Conservation (phyloP, 371 early-diverging fungal genomes). For the Actinomortierella ambigua region DNA sequence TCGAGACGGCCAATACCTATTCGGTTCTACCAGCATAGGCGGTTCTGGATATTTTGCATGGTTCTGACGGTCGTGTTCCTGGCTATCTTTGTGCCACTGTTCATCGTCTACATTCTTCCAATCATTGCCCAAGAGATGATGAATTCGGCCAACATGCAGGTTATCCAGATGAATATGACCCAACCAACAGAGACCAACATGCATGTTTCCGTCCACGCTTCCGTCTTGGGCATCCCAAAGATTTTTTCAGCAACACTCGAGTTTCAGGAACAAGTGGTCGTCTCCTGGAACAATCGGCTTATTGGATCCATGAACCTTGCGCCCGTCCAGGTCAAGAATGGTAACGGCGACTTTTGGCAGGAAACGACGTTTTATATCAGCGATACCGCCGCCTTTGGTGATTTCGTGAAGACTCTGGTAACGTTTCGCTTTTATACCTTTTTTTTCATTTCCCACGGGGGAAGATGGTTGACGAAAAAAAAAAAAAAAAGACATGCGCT, state of each 20-base stretch:
- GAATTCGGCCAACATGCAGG: slow-evolving; percentile 18
- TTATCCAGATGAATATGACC: slow-evolving; percentile 13
- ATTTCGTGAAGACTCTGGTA: slow-evolving; percentile 11
- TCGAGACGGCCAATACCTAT: no score
- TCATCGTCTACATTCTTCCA: slow-evolving; percentile 54
- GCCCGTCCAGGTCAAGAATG: background rate
- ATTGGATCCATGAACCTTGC: background rate
- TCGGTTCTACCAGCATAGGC: slow-evolving; percentile 52
- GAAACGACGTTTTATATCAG: slow-evolving; percentile 1
- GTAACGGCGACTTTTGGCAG: background rate
- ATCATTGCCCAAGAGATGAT: slow-evolving; percentile 54
- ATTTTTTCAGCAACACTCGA: slow-evolving; percentile 8
- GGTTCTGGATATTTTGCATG: slow-evolving; percentile 54
- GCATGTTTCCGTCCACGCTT: slow-evolving; percentile 2
- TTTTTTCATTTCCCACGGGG: background rate
- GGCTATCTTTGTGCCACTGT: slow-evolving; percentile 48
- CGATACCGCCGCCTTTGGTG: slow-evolving; percentile 3
- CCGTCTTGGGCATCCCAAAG: slow-evolving; percentile 7
- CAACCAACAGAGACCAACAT: slow-evolving; percentile 5
- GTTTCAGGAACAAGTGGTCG: slow-evolving; percentile 1
- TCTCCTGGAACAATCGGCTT: slow-evolving; percentile 1
- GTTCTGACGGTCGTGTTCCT: slow-evolving; percentile 47
- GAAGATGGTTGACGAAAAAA: background rate
- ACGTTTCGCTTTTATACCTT: background rate
- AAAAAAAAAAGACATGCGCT: background rate